Base-by-base conservation (phyloP, 345 rosid genomes). In the Mallotus nudiflorus region DNA sequence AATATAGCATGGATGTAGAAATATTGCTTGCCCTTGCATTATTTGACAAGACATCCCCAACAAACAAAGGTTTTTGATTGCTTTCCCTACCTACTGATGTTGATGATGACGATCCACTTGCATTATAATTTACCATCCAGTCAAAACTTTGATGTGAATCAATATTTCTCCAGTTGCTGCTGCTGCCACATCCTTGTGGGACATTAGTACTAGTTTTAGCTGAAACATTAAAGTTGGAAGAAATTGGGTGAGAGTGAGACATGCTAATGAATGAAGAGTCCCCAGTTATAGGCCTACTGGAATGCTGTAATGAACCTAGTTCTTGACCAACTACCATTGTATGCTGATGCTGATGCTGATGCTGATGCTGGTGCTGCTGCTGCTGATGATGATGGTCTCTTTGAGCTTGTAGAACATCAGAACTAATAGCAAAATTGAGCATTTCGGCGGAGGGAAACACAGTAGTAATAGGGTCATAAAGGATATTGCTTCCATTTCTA, bases 1-100 rank as follows among this genome's bases (percentile, higher is more conserved):
- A 70, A 69, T 28, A 63, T 20, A 70, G 81, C 33, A 65, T 33
- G 46, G 77, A 56, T 6, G 81, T 28, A 46, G 75, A 51, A 54
- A 59, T 40, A 19, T 57, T 65, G 44, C 54, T 69, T 29, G 45
- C 62, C 68, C 73, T 76, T 52, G 67, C 71, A 77, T 78, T 77
- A 77, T 75, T 84, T 66, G 86, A 79, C 75, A 80, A 20, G 78
- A 78, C 84, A 40, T 78, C 78, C 35, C 78, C 79, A 20, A 62
- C 72, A 68, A 71, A 71, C 75, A 76, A 27, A 52, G 72, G 50
- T 65, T 76, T 82, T 25, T 80, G 83, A 70, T 77, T 79, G 60
- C 45, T 54, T 62, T 61, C 81, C 62, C 82, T 76, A 54, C 68
- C 75, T 25, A 50, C 67, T 28, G 62, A 48, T 5, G 67, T 74